Conservation (phyloP, 768 basidiomycete species). For the Leccinum olivaceopallidum region DNA sequence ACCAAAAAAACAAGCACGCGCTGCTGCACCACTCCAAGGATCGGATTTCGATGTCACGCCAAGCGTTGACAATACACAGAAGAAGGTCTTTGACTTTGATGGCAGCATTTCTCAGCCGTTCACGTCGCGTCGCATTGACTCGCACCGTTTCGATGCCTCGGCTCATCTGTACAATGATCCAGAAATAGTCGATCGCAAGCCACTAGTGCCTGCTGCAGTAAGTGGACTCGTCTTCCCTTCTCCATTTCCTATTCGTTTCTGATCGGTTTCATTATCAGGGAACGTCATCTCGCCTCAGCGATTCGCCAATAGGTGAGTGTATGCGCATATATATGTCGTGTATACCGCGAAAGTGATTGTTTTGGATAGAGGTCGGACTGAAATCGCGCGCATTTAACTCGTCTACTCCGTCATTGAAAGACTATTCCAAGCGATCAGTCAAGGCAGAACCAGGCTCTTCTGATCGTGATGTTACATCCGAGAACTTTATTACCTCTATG, state of each 20-base stretch:
- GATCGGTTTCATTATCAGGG: slow-evolving; percentile 8
- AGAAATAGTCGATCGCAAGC: slow-evolving; percentile 10
- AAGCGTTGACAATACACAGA: slow-evolving; percentile 10
- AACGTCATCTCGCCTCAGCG: slow-evolving; percentile 6
- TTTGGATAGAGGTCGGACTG: slow-evolving; percentile 12
- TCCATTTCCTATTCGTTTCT: no score
- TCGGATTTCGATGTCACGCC: slow-evolving; percentile 4
- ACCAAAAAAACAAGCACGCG: slow-evolving; percentile 9
- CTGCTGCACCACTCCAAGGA: slow-evolving; percentile 9
- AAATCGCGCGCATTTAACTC: slow-evolving; percentile 4
- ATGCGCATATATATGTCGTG: slow-evolving; percentile 11
- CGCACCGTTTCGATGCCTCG: slow-evolving; percentile 10
- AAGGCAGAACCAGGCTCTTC: slow-evolving; percentile 7
- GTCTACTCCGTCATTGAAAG: slow-evolving; percentile 6
- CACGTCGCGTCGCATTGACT: slow-evolving; percentile 15
- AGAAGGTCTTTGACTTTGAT: slow-evolving; percentile 10
- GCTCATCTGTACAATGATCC: slow-evolving; percentile 4
- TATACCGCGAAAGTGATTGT: neutral
- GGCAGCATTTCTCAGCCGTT: slow-evolving; percentile 9
- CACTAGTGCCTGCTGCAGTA: slow-evolving; percentile 7
- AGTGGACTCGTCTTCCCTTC: neutral
- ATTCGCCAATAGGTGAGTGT: slow-evolving; percentile 26
- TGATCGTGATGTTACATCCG: neutral
- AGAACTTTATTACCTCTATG: slow-evolving; percentile 8
- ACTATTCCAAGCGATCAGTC: slow-evolving; percentile 5